Conservation (phyloP, 163 green algal genomes). For the Chlorella variabilis region DNA sequence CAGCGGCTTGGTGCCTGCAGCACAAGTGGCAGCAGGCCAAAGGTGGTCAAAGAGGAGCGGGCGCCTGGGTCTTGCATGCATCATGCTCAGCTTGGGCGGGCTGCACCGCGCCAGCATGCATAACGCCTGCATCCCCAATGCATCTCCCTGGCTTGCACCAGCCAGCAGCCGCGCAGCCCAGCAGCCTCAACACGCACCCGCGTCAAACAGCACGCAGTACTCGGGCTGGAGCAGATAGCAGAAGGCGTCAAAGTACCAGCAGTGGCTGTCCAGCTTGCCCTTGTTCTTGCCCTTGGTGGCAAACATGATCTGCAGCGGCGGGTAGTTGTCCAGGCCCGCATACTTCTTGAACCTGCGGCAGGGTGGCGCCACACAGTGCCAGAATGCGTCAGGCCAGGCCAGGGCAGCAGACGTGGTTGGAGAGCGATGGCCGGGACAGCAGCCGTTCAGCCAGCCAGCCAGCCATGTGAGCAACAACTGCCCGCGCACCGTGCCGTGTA, state of each 20-base stretch:
- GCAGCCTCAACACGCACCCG: too few species aligned
- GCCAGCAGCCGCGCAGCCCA: background rate
- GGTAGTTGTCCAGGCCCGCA: constrained; percentile 55
- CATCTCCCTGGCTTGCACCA: background rate
- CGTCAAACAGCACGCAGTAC: constrained; percentile 58
- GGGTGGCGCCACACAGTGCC: too few species aligned
- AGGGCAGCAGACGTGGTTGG: background rate
- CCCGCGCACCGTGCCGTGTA: constrained; percentile 45
- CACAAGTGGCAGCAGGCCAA: background rate
- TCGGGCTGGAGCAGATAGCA: constrained; percentile 54
- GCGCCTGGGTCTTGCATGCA: too few species aligned
- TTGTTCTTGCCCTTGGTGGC: constrained; percentile 54
- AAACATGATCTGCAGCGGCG: constrained; percentile 49
- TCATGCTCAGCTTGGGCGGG: too few species aligned
- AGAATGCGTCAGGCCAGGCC: background rate
- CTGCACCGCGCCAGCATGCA: background rate
- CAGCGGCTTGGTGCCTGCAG: constrained; percentile 47
- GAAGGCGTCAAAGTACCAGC: constrained; percentile 59
- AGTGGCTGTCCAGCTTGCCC: constrained; percentile 58
- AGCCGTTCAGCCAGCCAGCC: background rate
- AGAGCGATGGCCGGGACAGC: too few species aligned
- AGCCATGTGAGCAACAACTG: background rate
- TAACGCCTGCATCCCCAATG: too few species aligned
- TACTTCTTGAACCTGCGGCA: constrained; percentile 52
- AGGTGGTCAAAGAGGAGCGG: too few species aligned